Evolutionary conservation across 768 basidiomycete genomes (phyloP), one percentile per base, ranked within the genome.

Genomic region (Boletus sp.): DNA sequence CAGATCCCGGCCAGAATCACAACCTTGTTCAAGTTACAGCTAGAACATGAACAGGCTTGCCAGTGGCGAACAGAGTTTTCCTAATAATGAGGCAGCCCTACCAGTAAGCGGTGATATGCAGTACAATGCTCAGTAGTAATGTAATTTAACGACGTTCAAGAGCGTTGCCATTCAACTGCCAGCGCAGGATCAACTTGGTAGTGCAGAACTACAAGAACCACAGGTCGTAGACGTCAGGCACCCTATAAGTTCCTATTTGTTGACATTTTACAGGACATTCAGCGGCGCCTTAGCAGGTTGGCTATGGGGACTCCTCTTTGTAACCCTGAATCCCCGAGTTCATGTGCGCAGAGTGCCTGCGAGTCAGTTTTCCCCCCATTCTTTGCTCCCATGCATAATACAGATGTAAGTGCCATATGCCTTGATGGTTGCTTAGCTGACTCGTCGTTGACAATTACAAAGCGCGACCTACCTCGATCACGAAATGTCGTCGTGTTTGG

Each of bases 401-500:
- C 33, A 17, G 50, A 50, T 10, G 66, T 62, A 45, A 56, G 66
- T 51, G 17, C 28, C 47, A 24, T 24, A 17, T 33, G 11, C 18
- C 14, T 35, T 28, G 11, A 37, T 41, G 29, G 30, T 47, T n/a
- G 8, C 6, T 12, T 12, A 18, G 24, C 47, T 47, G 36, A 58
- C 29, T 47, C 8, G 29, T 37, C 44, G 14, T 10, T 48, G 44
- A 58, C 40, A 47, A 56, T 52, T 37, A 41, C 17, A 24, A 57
- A 67, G 66, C 29, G 18, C 24, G 29, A 35, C 14, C 39, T 10
- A 15, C 50, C 10, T 45, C 63, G 39, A 39, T 17, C 50, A 50
- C 66, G 63, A 35, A 78, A 78, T 54, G 49, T 78, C 39, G 65
- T 79, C 30, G 48, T 79, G 7, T 79, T 79, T 53, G 77, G 78